These are phyloP conservation scores for Debaryomyces hansenii DNA, from an alignment of 805 yeast species.

Conservation along the genomic window DNA sequence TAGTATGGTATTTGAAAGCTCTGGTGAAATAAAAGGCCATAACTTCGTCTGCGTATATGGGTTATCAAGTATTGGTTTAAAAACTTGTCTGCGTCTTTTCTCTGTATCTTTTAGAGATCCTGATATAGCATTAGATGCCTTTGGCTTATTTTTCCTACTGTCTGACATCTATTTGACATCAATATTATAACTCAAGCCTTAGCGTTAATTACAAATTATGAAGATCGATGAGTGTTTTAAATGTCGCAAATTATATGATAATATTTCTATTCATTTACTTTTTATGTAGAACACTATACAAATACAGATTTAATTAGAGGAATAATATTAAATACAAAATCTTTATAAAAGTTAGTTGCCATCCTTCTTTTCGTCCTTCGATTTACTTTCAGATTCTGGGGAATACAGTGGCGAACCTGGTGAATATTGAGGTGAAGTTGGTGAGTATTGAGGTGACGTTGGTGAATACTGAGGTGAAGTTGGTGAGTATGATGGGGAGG, in stretches of 20 bases:
- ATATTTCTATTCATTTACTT: background rate
- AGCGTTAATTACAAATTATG: no score
- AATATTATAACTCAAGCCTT: no score
- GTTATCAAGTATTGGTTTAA: constrained; percentile 63
- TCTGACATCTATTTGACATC: background rate
- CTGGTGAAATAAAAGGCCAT: constrained; percentile 44
- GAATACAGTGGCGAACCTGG: constrained; percentile 71
- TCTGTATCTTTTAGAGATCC: constrained; percentile 52
- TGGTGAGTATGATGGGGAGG: constrained; percentile 53
- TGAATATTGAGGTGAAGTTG: constrained; percentile 77
- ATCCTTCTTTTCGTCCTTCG: constrained; percentile 10
- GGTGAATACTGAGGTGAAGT: constrained; percentile 73
- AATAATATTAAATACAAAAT: constrained; percentile 1
- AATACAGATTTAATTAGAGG: background rate
- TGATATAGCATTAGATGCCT: constrained; percentile 8
- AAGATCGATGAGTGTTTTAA: no score
- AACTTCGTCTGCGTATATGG: constrained; percentile 52
- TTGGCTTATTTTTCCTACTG: background rate
- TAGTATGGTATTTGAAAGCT: constrained; percentile 35
- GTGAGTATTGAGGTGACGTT: constrained; percentile 49
- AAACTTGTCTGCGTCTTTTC: constrained; percentile 52
- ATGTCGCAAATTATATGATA: background rate
- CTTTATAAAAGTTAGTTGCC: background rate
- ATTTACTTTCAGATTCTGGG: constrained; percentile 27
- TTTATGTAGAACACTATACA: background rate